Percentiles rank a stretch among this genome's conserved stretches.
phyloP scores from a whole-genome alignment of 352 stramenopile genomes.

The Phytophthora constricta region DNA sequence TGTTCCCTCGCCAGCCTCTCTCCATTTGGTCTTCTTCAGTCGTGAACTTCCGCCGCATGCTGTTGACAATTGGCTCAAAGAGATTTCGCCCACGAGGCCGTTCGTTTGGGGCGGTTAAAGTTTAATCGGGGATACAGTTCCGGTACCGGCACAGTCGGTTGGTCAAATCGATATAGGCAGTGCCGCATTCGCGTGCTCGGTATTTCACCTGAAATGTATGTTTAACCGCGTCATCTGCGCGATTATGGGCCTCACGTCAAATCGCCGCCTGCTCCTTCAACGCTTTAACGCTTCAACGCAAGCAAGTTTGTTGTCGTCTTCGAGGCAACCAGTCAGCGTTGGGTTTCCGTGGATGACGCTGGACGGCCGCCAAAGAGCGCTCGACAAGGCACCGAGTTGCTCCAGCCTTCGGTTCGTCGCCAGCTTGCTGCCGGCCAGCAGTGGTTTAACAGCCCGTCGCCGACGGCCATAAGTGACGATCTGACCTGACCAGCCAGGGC shows the following conservation, averaged over 20 bases:
- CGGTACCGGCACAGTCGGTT: too few relatives aligned
- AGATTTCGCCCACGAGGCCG: too few relatives aligned
- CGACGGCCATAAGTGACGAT: neutral
- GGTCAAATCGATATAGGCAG: too few relatives aligned
- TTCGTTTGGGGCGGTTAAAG: too few relatives aligned
- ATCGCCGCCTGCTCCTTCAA: neutral
- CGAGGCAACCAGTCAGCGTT: neutral
- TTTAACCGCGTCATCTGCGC: slow-evolving; percentile 6
- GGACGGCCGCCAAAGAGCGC: neutral
- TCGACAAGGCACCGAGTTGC: neutral
- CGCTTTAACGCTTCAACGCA: neutral
- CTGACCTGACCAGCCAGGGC: neutral
- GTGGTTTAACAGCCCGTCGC: neutral
- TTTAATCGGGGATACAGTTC: too few relatives aligned
- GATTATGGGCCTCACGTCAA: slow-evolving; percentile 20
- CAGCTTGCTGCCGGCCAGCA: neutral
- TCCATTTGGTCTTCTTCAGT: too few relatives aligned
- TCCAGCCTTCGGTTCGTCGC: too few relatives aligned
- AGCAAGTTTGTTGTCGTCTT: slow-evolving; percentile 6
- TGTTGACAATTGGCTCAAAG: too few relatives aligned
- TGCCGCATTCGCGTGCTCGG: too few relatives aligned
- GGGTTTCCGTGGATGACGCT: slow-evolving; percentile 2
- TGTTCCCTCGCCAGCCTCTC: too few relatives aligned
- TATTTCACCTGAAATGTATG: slow-evolving; percentile 41
- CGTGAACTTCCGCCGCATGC: too few relatives aligned